Conservation (phyloP, 768 basidiomycete species). For the Leccinum fibrillosum region DNA sequence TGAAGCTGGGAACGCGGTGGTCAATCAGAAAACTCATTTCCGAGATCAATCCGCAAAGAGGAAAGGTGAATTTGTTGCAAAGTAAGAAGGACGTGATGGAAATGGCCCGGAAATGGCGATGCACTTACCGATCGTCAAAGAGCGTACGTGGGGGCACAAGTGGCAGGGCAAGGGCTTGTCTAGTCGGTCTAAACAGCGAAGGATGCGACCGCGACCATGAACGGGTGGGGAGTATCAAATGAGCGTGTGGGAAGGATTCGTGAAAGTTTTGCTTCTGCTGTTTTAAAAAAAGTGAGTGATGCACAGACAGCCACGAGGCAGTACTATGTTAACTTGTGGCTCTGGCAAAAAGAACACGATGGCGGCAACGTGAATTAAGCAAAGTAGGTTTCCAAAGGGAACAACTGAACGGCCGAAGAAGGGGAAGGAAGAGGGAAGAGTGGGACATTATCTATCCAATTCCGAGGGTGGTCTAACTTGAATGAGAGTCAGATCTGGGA, state of each 20-base stretch:
- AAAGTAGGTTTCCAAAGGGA: neutral
- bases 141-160: conserved; percentile 3
- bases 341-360: conserved; percentile 12
- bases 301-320: conserved; percentile 17
- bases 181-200: conserved; percentile 4
- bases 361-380: conserved; percentile 7
- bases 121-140: conserved; percentile 27
- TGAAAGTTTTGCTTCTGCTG: conserved; percentile 5
- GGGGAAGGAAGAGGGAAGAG: neutral
- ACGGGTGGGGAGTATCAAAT: conserved; percentile 8
- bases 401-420: neutral
- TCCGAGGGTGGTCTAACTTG: conserved; percentile 2
- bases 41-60: conserved; percentile 12
- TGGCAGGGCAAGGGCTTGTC: neutral
- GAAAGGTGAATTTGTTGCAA: conserved; percentile 2
- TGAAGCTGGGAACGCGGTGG: conserved; percentile 14
- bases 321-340: neutral
- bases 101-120: neutral
- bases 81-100: conserved; percentile 8
- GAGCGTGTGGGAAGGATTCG: conserved; percentile 4
- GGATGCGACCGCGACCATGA: conserved; percentile 17
- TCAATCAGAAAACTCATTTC: conserved; percentile 19
- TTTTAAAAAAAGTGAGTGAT: conserved; percentile 15
- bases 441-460: conserved; percentile 10
- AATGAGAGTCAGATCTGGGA: conserved; percentile 9